phyloP scores from a whole-genome alignment of 2,329 filamentous ascomycete species.

The Colletotrichum orbiculare region DNA sequence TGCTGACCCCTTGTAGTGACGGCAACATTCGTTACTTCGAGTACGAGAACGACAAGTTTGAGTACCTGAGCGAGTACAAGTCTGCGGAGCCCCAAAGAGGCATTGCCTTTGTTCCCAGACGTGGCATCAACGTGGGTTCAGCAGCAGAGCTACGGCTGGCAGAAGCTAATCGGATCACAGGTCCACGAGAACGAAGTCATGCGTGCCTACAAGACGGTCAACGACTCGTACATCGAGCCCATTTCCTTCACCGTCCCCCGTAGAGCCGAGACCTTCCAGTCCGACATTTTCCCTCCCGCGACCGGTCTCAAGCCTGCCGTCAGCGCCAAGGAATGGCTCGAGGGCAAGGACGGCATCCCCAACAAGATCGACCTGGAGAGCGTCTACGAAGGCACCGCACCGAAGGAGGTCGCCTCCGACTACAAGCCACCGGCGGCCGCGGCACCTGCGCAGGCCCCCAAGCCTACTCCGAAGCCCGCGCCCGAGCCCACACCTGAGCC shows the following conservation, averaged over 20 bases:
- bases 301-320: conserved; percentile 83
- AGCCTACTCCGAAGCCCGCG: conserved; percentile 62
- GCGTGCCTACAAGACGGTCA: conserved; percentile 96
- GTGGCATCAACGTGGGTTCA: conserved; percentile 83
- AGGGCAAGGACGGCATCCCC: conserved; percentile 84
- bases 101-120: conserved; percentile 92
- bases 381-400: conserved; percentile 85
- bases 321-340: conserved; percentile 84
- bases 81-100: conserved; percentile 95
- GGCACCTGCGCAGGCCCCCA: conserved; percentile 55
- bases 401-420: conserved; percentile 79
- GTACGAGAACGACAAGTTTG: conserved; percentile 98
- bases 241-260: conserved; percentile 97
- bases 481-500: conserved; percentile 62
- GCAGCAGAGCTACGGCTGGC: neutral
- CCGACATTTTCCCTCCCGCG: conserved; percentile 94
- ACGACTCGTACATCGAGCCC: conserved; percentile 93
- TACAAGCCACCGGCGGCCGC: conserved; percentile 68
- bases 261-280: conserved; percentile 93
- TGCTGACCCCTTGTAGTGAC: conserved; percentile 71
- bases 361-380: conserved; percentile 95
- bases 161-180: conserved; percentile 51
- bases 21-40: conserved; percentile 99
- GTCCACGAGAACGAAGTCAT: conserved; percentile 97
- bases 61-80: conserved; percentile 97